Conservation (phyloP, 805 yeast genomes). For the Candida taoyuanica region DNA sequence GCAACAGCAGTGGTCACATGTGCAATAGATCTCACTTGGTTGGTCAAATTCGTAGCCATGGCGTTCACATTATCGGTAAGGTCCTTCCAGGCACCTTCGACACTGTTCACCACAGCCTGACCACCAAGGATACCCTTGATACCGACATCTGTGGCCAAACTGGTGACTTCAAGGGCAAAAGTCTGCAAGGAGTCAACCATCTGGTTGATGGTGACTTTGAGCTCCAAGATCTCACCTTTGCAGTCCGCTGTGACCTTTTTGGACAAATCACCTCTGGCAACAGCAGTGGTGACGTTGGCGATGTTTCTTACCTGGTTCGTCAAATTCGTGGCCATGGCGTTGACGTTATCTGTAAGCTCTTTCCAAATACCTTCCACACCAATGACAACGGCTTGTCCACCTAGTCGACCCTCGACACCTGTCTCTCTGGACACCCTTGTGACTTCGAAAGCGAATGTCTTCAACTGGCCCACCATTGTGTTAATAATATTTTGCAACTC, state of each 20-base stretch:
- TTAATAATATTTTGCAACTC: slow-evolving; percentile 84
- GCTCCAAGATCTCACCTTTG: slow-evolving; percentile 83
- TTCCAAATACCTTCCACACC: slow-evolving; percentile 91
- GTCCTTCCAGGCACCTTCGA: slow-evolving; percentile 89
- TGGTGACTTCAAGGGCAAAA: slow-evolving; percentile 82
- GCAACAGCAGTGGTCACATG: slow-evolving; percentile 93
- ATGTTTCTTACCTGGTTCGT: slow-evolving; percentile 88
- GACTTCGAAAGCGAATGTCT: slow-evolving; percentile 82
- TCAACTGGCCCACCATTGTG: slow-evolving; percentile 86
- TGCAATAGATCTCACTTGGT: slow-evolving; percentile 90
- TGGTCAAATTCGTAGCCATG: slow-evolving; percentile 87
- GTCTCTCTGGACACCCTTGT: slow-evolving; percentile 88
- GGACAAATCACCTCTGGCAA: slow-evolving; percentile 84
- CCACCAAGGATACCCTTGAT: slow-evolving; percentile 90
- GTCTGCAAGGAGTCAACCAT: slow-evolving; percentile 91
- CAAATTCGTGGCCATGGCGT: slow-evolving; percentile 87
- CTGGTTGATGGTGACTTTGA: slow-evolving; percentile 81
- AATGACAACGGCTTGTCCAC: slow-evolving; percentile 84
- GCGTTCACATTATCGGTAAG: slow-evolving; percentile 88
- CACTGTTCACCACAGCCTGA: slow-evolving; percentile 86
- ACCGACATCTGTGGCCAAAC: slow-evolving; percentile 90
- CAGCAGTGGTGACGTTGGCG: slow-evolving; percentile 82
- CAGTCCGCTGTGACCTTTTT: slow-evolving; percentile 87
- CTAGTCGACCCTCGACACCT: slow-evolving; percentile 86
- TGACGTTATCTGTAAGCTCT: slow-evolving; percentile 84